Conservation (phyloP, 2,329 filamentous ascomycete genomes). For the Trichoderma simmonsii region DNA sequence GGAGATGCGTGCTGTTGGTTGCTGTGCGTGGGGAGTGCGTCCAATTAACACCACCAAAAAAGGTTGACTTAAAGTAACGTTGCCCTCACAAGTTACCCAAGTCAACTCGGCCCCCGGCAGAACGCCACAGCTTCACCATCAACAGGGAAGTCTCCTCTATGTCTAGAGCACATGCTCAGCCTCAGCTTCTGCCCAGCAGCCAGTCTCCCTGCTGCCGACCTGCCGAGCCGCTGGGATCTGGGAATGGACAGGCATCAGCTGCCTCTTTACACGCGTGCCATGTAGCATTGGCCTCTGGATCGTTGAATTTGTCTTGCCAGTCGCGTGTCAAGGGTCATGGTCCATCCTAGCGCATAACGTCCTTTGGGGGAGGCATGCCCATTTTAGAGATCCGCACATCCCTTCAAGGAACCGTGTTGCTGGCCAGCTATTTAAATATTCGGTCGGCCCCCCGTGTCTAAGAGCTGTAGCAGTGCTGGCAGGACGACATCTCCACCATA, state of each 20-base stretch:
- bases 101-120: conserved; percentile 2
- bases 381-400: conserved; percentile 1
- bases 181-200: neutral
- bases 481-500: neutral
- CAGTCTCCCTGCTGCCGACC: conserved; percentile 12
- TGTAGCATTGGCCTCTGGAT: conserved; percentile 7
- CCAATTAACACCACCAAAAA: neutral
- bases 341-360: neutral
- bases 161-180: neutral
- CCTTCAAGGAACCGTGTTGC: neutral
- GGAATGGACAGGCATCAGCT: conserved; percentile 1
- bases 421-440: conserved; percentile 3
- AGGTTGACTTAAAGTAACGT: conserved; percentile 11
- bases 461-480: neutral
- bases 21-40: conserved; percentile 1
- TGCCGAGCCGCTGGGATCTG: conserved; percentile 5
- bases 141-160: neutral
- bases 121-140: conserved; percentile 13
- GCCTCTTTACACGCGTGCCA: neutral
- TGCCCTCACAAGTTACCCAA: conserved; percentile 2
- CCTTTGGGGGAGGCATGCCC: conserved; percentile 3
- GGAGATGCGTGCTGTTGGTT: neutral
- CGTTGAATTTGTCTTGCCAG: conserved; percentile 2
- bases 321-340: conserved; percentile 13
- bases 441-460: neutral